These are phyloP conservation scores for Aspergillus sclerotioniger DNA, from an alignment of 495 filamentous ascomycete genomes.

Conservation along the genomic window DNA sequence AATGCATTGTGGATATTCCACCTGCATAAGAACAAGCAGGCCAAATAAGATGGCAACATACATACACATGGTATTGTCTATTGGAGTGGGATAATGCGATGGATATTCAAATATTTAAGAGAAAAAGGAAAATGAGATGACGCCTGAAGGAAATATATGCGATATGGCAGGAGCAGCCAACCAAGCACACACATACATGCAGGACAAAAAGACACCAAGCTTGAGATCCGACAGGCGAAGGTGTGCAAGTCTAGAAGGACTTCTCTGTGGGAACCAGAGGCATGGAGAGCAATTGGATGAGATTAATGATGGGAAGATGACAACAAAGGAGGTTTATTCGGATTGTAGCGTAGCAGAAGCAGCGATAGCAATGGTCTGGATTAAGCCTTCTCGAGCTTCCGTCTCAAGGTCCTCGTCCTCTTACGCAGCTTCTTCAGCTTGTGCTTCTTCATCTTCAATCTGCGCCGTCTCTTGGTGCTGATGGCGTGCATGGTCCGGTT, in stretches of 20 bases:
- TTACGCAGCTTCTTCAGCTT: conserved; percentile 99
- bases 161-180: neutral
- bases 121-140: conserved; percentile 7
- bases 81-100: conserved; percentile 7
- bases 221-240: neutral
- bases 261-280: neutral
- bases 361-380: neutral
- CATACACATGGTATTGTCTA: conserved; percentile 22
- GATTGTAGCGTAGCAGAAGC: neutral
- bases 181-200: neutral
- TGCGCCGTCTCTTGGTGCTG: conserved; percentile 82
- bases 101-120: conserved; percentile 1
- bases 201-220: neutral
- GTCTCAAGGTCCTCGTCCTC: conserved; percentile 82
- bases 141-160: neutral
- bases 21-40: neutral
- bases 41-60: neutral
- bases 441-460: conserved; percentile 99
- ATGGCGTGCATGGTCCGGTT: conserved; percentile 58
- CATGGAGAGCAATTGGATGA: too few relatives aligned
- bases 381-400: conserved; percentile 70
- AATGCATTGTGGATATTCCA: neutral
- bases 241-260: neutral
- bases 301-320: neutral
- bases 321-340: neutral